These are phyloP conservation scores for Dioscorea cayenensis DNA, from an alignment of 116 monocot genomes.

Conservation along the genomic window DNA sequence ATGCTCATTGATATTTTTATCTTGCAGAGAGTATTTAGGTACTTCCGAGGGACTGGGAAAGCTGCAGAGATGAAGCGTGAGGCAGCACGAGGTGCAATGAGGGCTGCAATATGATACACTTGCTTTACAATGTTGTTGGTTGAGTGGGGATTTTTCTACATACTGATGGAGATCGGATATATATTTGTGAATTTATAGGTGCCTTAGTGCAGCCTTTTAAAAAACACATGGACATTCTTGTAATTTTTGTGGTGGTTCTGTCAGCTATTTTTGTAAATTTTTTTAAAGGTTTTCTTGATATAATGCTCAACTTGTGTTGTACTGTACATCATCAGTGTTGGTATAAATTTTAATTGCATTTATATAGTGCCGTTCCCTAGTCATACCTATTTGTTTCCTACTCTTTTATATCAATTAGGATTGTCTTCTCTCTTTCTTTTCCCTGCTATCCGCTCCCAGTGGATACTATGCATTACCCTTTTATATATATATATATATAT, in stretches of 20 bases:
- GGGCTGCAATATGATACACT: constrained; percentile 34
- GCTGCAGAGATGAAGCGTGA: constrained; percentile 68
- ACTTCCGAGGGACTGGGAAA: constrained; percentile 80
- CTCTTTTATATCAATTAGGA: no score
- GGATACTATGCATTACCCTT: no score
- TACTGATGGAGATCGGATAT: no score
- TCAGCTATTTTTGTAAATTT: neutral
- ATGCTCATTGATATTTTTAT: neutral
- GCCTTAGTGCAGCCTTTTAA: neutral
- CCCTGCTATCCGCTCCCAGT: no score
- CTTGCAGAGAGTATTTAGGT: constrained; percentile 79
- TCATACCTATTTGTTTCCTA: no score
- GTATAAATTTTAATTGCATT: no score
- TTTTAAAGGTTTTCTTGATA: no score
- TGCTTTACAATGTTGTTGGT: neutral
- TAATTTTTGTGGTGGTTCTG: neutral
- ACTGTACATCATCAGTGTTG: no score
- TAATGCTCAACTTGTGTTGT: no score
- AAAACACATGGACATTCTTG: neutral
- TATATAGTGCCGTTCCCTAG: no score
- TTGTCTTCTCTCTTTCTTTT: no score
- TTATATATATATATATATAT: no score
- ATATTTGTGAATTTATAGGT: constrained; percentile 1
- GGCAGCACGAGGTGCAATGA: constrained; percentile 61
- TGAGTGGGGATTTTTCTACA: neutral